Percentiles rank a stretch among this genome's conserved stretches.
Conservation (phyloP, 257 asterid species). For the Fraxinus pennsylvanica region DNA sequence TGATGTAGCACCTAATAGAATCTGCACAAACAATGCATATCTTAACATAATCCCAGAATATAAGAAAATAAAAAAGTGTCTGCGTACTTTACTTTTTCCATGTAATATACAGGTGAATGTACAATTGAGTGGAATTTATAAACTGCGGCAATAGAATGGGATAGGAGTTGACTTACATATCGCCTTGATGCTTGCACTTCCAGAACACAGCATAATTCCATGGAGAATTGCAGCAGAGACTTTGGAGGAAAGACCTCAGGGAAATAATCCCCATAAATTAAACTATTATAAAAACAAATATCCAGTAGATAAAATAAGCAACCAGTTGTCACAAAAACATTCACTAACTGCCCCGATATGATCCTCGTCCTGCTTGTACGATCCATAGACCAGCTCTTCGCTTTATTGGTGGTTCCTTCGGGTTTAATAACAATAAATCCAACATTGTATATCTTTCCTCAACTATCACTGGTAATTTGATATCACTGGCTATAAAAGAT, state of each 20-base stretch:
- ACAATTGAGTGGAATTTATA: not conserved
- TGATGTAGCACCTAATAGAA: not conserved
- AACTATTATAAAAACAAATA: slow-evolving; percentile 38
- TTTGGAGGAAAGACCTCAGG: slow-evolving; percentile 70
- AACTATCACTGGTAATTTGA: slow-evolving; percentile 19
- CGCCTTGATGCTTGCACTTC: slow-evolving; percentile 64
- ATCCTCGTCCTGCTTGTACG: slow-evolving; percentile 95
- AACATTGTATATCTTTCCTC: slow-evolving; percentile 44
- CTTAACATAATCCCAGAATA: not conserved
- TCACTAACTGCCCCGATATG: slow-evolving; percentile 86
- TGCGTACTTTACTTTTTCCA: not conserved
- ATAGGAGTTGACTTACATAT: slow-evolving; percentile 54
- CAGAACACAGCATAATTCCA: slow-evolving; percentile 96
- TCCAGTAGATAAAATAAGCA: slow-evolving; percentile 35
- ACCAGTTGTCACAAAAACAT: slow-evolving; percentile 31
- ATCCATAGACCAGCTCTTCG: slow-evolving; percentile 85
- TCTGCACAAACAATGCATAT: not conserved
- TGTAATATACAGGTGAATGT: not conserved
- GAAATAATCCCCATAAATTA: slow-evolving; percentile 60
- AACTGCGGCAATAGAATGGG: not conserved
- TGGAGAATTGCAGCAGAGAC: slow-evolving; percentile 75
- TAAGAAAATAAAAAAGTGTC: not conserved
- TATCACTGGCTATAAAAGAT: slow-evolving; percentile 26
- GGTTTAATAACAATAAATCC: slow-evolving; percentile 53
- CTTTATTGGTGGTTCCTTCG: slow-evolving; percentile 84